Evolutionary conservation across 2,329 filamentous ascomycete species (phyloP).

Genomic region (Ceratocystis cacaofunesta): DNA sequence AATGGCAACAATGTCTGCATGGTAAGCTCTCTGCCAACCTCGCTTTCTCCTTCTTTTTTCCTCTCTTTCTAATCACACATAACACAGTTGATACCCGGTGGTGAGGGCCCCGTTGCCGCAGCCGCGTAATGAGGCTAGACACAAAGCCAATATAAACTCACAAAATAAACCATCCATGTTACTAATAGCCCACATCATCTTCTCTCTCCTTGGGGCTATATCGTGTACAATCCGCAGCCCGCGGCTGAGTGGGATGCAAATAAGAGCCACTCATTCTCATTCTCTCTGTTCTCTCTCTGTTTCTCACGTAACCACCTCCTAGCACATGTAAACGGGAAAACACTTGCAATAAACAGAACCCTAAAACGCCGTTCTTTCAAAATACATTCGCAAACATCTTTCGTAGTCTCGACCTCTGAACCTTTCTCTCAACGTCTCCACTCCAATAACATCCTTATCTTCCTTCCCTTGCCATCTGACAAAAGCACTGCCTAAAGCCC

Average conservation of each 20-base stretch:
- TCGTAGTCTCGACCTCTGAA: background rate
- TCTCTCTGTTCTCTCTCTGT: too few relatives aligned
- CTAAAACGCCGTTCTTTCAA: constrained; percentile 7
- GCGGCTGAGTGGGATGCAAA: background rate
- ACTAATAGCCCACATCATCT: background rate
- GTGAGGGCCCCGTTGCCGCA: constrained; percentile 47
- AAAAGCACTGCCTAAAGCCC: background rate
- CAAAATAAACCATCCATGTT: background rate
- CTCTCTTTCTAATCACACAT: constrained; percentile 13
- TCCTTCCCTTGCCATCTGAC: background rate
- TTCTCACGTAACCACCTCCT: background rate
- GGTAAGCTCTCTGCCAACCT: constrained; percentile 40
- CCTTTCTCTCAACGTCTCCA: background rate
- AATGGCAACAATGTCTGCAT: constrained; percentile 99
- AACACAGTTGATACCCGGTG: constrained; percentile 57
- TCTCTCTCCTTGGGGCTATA: background rate
- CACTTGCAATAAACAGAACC: background rate
- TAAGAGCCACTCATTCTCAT: background rate
- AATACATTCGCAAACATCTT: background rate
- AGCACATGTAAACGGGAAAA: background rate
- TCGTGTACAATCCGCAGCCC: background rate
- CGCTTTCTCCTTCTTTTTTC: background rate
- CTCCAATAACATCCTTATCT: background rate
- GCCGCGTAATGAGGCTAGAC: constrained; percentile 18
- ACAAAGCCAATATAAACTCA: background rate